These are phyloP conservation scores for Aechmea fasciata DNA, from an alignment of 176 grass and related monocot genomes.

Conservation along the genomic window DNA sequence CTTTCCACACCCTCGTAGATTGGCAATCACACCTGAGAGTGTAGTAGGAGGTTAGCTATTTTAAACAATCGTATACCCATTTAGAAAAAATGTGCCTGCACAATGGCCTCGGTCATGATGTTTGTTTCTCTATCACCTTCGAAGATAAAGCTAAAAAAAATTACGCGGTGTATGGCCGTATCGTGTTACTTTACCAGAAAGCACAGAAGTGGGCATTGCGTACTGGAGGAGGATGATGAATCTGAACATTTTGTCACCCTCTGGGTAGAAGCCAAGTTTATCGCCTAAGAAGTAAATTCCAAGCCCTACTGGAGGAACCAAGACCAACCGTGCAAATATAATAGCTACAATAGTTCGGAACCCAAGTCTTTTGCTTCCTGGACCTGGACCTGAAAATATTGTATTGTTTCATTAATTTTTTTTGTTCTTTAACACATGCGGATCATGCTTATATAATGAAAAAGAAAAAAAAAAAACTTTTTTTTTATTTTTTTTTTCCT, in stretches of 20 bases:
- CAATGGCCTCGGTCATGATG: no score
- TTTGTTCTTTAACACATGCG: no score
- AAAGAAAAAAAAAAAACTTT: no score
- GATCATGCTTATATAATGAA: no score
- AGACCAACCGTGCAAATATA: slow-evolving; percentile 69
- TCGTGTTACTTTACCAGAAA: slow-evolving; percentile 60
- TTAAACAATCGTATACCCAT: no score
- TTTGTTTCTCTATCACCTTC: no score
- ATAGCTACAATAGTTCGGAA: slow-evolving; percentile 71
- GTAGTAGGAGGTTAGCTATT: no score
- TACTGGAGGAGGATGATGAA: slow-evolving; percentile 91
- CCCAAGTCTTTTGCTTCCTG: slow-evolving; percentile 90
- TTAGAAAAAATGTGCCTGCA: no score
- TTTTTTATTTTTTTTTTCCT: not conserved
- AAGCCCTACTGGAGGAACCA: slow-evolving; percentile 82
- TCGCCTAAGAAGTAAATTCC: slow-evolving; percentile 70
- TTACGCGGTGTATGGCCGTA: not conserved
- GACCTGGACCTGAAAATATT: slow-evolving; percentile 60
- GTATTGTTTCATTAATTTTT: no score
- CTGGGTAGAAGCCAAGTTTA: slow-evolving; percentile 76
- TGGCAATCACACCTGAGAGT: slow-evolving; percentile 77
- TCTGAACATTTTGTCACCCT: slow-evolving; percentile 97
- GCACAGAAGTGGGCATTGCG: slow-evolving; percentile 94
- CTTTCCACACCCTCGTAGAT: slow-evolving; percentile 88
- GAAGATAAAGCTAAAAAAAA: not conserved